Percentiles rank a stretch among this genome's conserved stretches.
Evolutionary conservation across 495 filamentous ascomycete species (phyloP).

Genomic region (Pseudomonodictys pantanalensis): DNA sequence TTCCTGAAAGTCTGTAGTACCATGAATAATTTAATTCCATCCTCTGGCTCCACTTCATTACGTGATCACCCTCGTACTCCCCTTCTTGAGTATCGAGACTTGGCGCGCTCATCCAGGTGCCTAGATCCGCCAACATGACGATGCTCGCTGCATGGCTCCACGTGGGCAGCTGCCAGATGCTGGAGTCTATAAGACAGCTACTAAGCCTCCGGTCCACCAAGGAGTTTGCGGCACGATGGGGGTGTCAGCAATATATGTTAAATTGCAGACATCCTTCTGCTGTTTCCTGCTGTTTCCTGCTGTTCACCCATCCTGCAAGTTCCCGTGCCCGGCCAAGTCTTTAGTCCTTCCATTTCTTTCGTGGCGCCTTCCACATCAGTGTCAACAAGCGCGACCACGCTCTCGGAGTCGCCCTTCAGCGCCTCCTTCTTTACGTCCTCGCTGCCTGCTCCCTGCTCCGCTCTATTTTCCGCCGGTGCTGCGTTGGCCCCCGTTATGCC

Average conservation of each 20-base stretch:
- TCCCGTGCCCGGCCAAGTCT: constrained; percentile 5
- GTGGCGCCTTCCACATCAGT: constrained; percentile 11
- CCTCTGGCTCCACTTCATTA: too few relatives aligned
- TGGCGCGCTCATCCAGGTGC: too few relatives aligned
- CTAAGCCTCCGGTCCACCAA: not conserved
- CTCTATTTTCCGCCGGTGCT: constrained; percentile 27
- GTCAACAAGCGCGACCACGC: not conserved
- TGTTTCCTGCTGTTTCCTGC: too few relatives aligned
- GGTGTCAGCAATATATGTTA: constrained; percentile 24
- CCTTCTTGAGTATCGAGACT: too few relatives aligned
- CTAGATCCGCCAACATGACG: not conserved
- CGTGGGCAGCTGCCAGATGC: constrained; percentile 12
- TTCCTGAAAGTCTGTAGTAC: too few relatives aligned
- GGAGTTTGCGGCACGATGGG: not conserved
- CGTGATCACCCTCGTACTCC: too few relatives aligned
- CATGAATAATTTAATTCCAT: too few relatives aligned
- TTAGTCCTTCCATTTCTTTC: constrained; percentile 21
- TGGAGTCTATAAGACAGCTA: not conserved
- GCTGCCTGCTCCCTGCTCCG: constrained; percentile 4
- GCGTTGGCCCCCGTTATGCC: constrained; percentile 38
- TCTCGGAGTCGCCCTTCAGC: not conserved
- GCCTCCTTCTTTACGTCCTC: constrained; percentile 1
- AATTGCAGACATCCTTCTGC: constrained; percentile 15
- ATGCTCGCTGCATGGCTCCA: not conserved
- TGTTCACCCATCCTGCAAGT: constrained; percentile 19